Conservation (phyloP, 495 filamentous ascomycete genomes). For the Pseudotulostoma volvatum region DNA sequence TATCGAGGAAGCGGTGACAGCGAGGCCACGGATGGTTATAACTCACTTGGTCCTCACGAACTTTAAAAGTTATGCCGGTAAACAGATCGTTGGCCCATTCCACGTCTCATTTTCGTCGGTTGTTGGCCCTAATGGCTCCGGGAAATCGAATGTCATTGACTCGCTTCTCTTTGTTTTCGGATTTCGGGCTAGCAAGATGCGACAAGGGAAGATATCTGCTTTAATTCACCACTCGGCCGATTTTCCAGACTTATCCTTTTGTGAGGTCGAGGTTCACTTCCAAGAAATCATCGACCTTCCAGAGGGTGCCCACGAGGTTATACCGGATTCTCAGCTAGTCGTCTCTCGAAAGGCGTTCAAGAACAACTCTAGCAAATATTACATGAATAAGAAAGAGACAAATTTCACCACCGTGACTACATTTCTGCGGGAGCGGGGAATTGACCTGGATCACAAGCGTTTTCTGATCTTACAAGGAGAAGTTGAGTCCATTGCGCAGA, state of each 20-base stretch:
- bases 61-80: slow-evolving; percentile 96
- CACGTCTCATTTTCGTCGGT: slow-evolving; percentile 98
- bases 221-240: slow-evolving; percentile 91
- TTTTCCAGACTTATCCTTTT: slow-evolving; percentile 67
- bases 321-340: slow-evolving; percentile 69
- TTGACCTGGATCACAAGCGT: slow-evolving; percentile 95
- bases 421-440: slow-evolving; percentile 71
- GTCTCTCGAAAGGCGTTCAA: slow-evolving; percentile 91
- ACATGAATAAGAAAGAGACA: slow-evolving; percentile 75
- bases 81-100: slow-evolving; percentile 91
- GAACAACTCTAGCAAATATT: slow-evolving; percentile 95
- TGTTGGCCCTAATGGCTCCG: slow-evolving; percentile 92
- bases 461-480: slow-evolving; percentile 96
- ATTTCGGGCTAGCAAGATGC: slow-evolving; percentile 97
- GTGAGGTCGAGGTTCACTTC: slow-evolving; percentile 93
- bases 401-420: slow-evolving; percentile 84
- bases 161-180: slow-evolving; percentile 95
- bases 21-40: slow-evolving; percentile 77
- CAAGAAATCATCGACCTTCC: slow-evolving; percentile 82
- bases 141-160: slow-evolving; percentile 98
- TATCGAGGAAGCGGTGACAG: slow-evolving; percentile 49
- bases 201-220: slow-evolving; percentile 95
- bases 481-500: slow-evolving; percentile 96
- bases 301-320: slow-evolving; percentile 50
- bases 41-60: slow-evolving; percentile 78